Evolutionary conservation across 257 asterid genomes (phyloP).

Genomic region (Solanum peruvianum): DNA sequence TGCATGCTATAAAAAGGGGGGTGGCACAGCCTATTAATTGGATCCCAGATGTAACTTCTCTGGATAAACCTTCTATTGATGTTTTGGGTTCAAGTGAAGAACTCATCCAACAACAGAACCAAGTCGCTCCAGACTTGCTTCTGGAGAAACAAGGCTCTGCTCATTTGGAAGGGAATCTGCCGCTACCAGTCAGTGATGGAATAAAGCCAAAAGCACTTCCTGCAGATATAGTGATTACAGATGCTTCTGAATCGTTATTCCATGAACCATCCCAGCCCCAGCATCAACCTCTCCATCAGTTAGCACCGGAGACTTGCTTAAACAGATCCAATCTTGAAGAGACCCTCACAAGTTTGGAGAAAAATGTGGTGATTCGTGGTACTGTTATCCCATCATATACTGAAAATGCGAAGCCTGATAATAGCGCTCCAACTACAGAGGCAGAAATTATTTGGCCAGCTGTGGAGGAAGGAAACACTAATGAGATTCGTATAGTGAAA

Average conservation of each 20-base stretch:
- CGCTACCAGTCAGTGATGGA: background rate
- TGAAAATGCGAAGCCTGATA: conserved; percentile 17
- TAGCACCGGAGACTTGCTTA: conserved; percentile 8
- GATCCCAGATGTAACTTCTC: conserved; percentile 5
- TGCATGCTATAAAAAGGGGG: background rate
- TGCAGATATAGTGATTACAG: background rate
- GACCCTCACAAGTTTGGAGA: background rate
- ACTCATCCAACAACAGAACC: conserved; percentile 5
- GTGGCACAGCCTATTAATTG: conserved; percentile 3
- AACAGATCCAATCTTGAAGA: conserved; percentile 8
- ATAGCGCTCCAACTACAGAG: conserved; percentile 13
- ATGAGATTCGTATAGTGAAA: conserved; percentile 28
- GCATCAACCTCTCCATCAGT: conserved; percentile 2
- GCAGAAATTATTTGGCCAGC: conserved; percentile 22
- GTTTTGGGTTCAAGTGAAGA: conserved; percentile 15
- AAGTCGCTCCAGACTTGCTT: conserved; percentile 15
- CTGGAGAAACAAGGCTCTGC: conserved; percentile 9
- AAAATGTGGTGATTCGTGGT: background rate
- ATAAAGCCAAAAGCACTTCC: background rate
- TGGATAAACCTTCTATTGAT: conserved; percentile 10
- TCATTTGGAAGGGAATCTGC: conserved; percentile 13
- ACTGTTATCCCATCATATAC: background rate
- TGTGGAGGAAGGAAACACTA: conserved; percentile 31
- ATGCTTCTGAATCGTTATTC: background rate
- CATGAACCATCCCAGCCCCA: background rate